These are phyloP conservation scores for Nicotiana tabacum DNA, from an alignment of 257 asterid genomes.

Conservation along the genomic window DNA sequence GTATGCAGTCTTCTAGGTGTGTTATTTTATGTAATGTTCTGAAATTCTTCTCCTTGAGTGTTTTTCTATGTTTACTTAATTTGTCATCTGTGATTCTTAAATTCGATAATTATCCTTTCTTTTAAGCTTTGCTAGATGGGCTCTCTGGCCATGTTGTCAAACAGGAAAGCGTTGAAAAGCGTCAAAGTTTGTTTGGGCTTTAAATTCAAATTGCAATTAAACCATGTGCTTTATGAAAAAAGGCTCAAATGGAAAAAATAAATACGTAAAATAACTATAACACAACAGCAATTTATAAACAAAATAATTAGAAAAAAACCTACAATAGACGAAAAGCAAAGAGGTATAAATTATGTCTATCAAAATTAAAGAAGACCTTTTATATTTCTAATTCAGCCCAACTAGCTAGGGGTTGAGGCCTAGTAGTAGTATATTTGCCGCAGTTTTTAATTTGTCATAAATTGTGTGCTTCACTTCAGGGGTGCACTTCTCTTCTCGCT, in stretches of 20 bases:
- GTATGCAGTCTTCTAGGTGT: conserved; percentile 36
- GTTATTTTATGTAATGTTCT: background rate
- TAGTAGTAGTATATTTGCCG: background rate
- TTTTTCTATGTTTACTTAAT: background rate
- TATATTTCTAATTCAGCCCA: background rate
- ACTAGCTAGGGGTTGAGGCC: background rate
- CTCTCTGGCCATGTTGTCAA: background rate
- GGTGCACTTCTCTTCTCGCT: background rate
- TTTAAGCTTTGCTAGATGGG: background rate
- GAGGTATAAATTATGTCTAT: background rate
- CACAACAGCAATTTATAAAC: background rate
- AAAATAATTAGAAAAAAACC: background rate
- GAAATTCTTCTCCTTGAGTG: background rate
- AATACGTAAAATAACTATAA: background rate
- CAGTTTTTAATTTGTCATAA: background rate
- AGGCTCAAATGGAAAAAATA: background rate
- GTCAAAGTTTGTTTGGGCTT: background rate
- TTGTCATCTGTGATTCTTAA: background rate
- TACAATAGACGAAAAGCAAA: background rate
- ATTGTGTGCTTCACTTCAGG: background rate
- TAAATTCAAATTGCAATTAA: background rate
- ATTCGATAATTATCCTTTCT: background rate
- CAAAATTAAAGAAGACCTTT: background rate
- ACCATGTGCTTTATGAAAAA: background rate
- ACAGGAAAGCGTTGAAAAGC: background rate